Conservation (phyloP, 2,329 filamentous ascomycete species). For the Conoideocrella luteorostrata region DNA sequence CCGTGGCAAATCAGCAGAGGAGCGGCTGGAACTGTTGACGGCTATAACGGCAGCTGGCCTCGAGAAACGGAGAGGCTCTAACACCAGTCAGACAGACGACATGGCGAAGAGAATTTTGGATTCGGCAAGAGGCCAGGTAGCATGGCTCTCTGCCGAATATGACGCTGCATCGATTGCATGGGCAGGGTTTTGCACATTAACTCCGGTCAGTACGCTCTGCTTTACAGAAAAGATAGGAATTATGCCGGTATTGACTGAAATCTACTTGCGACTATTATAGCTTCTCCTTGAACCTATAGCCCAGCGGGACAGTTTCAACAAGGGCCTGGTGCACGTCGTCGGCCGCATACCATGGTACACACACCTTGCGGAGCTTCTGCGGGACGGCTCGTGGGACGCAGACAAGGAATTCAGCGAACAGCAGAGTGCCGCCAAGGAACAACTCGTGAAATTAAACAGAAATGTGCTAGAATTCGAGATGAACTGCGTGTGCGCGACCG, state of each 20-base stretch:
- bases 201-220: conserved; percentile 26
- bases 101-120: conserved; percentile 22
- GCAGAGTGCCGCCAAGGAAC: conserved; percentile 16
- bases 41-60: conserved; percentile 24
- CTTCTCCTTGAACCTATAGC: conserved; percentile 30
- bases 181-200: conserved; percentile 30
- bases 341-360: conserved; percentile 29
- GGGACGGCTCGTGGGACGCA: conserved; percentile 15
- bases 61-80: conserved; percentile 20
- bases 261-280: conserved; percentile 14
- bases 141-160: conserved; percentile 18
- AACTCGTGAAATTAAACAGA: conserved; percentile 23
- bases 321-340: conserved; percentile 25
- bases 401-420: conserved; percentile 17
- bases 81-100: conserved; percentile 21
- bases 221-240: neutral
- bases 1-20: conserved; percentile 17
- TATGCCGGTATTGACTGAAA: neutral
- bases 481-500: conserved; percentile 32
- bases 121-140: conserved; percentile 20
- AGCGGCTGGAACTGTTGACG: conserved; percentile 22
- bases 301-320: conserved; percentile 21
- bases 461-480: conserved; percentile 31
- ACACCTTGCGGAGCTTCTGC: conserved; percentile 21
- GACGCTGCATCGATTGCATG: conserved; percentile 26